Evolutionary conservation across 768 basidiomycete species (phyloP), one percentile per base, ranked within the genome.

Genomic region (Dentipellis sp.): DNA sequence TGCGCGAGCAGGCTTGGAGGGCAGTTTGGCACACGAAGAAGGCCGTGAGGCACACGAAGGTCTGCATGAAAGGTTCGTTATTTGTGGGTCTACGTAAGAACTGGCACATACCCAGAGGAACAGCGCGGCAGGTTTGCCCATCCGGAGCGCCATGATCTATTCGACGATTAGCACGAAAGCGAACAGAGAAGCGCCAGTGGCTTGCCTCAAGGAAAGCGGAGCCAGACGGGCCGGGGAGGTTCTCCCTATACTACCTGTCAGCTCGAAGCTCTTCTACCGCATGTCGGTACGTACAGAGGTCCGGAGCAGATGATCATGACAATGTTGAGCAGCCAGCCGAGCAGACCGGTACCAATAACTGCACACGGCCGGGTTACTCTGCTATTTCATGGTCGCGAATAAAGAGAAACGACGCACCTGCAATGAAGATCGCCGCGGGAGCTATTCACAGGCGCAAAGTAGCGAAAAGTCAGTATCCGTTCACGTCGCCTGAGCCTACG

Each of bases 241-340:
- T 72, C 56, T 74, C 81, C 14, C 83, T 85, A 58, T 2, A 50
- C 6, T 6, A 6, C 29, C 3, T 3, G 29, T 29, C 29, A 29
- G 29, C 19, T 9, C 22, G 22, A n/a, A 40, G 4, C n/a, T 6
- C 36, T 53, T 10, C 34, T 46, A 38, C 29, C 3, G 6, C 29
- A 29, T 6, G 29, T 29, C 3, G 22, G 16, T 14, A 73, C 83
- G 63, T 59, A 84, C 83, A 88, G 71, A 54, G 82, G 80, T 7
- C 89, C 89, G 17, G 87, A 88, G 68, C 90, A 93, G 9, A 94
- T 74, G n/a, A 94, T 78, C 34, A 92, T 69, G 4, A 91, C 84
- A 59, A 95, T 88, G 69, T 94, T 95, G 58, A 93, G 76, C 9
- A 94, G 64, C 91, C 91, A 93, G 36, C 91, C 90, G 58, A 91